Evolutionary conservation across 1,284 basidiomycete species (phyloP).

Genomic region (Moesziomyces parantarcticus): DNA sequence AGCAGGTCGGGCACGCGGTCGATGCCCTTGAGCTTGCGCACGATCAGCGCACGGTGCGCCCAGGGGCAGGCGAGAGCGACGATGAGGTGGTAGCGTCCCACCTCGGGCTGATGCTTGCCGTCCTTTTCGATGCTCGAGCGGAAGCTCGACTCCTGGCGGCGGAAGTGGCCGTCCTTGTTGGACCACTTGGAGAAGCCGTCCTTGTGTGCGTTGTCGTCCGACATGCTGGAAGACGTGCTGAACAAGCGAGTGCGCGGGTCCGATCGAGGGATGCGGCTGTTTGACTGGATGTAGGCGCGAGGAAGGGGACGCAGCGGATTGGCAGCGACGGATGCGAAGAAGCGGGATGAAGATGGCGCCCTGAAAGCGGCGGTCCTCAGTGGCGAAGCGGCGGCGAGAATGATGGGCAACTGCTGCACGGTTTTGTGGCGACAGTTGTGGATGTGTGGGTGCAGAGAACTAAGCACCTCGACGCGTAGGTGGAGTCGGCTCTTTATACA

Average conservation of each 20-base stretch:
- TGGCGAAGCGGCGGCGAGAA: background rate
- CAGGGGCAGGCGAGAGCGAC: conserved; percentile 74
- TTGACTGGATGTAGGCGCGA: background rate
- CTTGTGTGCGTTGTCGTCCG: conserved; percentile 39
- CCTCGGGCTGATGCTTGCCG: conserved; percentile 82
- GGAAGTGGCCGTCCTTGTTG: conserved; percentile 81
- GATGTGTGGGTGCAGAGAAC: background rate
- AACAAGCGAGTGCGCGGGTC: background rate
- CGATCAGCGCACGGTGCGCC: conserved; percentile 91
- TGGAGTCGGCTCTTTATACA: background rate
- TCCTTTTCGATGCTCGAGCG: conserved; percentile 77
- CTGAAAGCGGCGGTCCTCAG: background rate
- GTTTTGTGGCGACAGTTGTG: background rate
- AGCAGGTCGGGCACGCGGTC: conserved; percentile 81
- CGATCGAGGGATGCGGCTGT: background rate
- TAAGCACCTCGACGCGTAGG: too few relatives aligned
- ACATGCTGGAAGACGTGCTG: conserved; percentile 2
- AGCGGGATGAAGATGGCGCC: background rate
- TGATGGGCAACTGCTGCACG: background rate
- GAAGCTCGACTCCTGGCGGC: conserved; percentile 79
- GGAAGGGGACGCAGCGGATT: background rate
- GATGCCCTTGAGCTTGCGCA: conserved; percentile 89
- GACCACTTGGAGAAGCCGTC: conserved; percentile 63
- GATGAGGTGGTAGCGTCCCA: conserved; percentile 72
- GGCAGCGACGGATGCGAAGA: background rate